Evolutionary conservation across 2,329 filamentous ascomycete species (phyloP), one percentile per base, ranked within the genome.

Genomic region (Botrytis sinoallii): DNA sequence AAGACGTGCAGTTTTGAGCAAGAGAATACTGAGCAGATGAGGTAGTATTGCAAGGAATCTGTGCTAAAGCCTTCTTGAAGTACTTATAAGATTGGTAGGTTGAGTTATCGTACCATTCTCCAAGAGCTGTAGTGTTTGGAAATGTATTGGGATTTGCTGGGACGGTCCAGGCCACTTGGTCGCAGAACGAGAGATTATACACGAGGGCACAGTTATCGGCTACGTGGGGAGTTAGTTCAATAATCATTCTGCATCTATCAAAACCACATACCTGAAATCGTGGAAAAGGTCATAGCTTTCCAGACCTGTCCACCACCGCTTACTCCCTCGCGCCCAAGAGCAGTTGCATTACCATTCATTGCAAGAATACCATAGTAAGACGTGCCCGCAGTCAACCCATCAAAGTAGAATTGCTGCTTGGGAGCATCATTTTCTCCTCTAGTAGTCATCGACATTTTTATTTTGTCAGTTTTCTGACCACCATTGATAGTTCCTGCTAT

Each of bases 331-430:
- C 85, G 82, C 1, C 87, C 87, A 5, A 84, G 84, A 14, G 84
- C 85, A 35, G 88, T 91, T 1, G 85, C 85, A 79, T 87, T 89
- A 22, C 83, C 84, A 76, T 75, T 85, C 85, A 82, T 89, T 84
- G 93, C 92, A 22, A 98, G 84, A 71, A 94, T 91, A 0, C 90
- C 94, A 55, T 86, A 85, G 79, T 98, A 98, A 0, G 83, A 85
- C 7, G 91, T 90, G 77, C 89, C 93, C 6, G 87, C 84, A 75
- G 94, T 93, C 59, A 99, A 87, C 0, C 90, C 89, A 55, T 88
- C 89, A 66, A 98, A 86, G 78, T 95, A 94, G 81, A 99, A 97
- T 79, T 97, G 94, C 81, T 97, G 91, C 81, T 94, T 95, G 1
- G 93, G 93, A 74, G 90, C 85, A 69, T 88, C 88, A 5, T 89